These are phyloP conservation scores for Scenedesmus sp. DNA, from an alignment of 163 green algal species.

Conservation along the genomic window DNA sequence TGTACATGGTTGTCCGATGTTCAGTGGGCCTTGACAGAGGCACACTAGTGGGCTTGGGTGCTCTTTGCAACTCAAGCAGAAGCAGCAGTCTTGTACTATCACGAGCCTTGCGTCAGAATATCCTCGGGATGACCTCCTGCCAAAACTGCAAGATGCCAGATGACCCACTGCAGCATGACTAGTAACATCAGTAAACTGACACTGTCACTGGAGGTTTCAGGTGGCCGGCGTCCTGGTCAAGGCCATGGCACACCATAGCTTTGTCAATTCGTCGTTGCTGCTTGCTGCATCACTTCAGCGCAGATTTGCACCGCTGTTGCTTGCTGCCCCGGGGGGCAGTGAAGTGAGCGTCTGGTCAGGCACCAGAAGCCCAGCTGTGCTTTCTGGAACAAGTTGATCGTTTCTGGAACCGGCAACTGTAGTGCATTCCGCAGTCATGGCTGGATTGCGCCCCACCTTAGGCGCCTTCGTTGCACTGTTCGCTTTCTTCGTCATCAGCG, in stretches of 20 bases:
- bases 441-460: neutral
- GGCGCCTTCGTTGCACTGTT: neutral
- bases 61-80: neutral
- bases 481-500: neutral
- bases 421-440: neutral
- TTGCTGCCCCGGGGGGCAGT: neutral
- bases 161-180: neutral
- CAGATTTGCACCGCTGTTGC: neutral
- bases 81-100: neutral
- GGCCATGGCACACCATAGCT: neutral
- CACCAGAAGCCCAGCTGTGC: neutral
- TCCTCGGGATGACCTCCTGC: neutral
- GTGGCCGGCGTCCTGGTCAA: no score
- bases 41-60: neutral
- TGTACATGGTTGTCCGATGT: neutral
- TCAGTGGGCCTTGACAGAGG: neutral
- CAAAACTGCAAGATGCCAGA: neutral
- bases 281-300: neutral
- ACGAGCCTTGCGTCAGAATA: neutral
- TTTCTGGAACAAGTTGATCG: neutral
- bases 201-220: neutral
- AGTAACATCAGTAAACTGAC: neutral
- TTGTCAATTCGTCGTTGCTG: neutral
- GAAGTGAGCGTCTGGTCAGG: neutral
- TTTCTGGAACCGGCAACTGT: neutral